These are phyloP conservation scores for Stemphylium lycopersici DNA, from an alignment of 2,329 filamentous ascomycete genomes.

Conservation along the genomic window DNA sequence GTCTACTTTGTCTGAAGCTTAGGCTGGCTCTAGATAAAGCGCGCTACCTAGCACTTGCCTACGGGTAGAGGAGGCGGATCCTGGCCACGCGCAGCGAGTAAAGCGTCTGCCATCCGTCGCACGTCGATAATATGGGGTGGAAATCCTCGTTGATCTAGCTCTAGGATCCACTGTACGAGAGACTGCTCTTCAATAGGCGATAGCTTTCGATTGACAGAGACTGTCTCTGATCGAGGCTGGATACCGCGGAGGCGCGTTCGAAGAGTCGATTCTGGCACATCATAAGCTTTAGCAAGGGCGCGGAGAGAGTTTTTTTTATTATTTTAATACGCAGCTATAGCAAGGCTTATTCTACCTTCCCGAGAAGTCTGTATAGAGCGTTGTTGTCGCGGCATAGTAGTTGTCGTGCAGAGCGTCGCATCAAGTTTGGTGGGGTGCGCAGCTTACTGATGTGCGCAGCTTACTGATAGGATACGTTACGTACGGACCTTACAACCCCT, in stretches of 20 bases:
- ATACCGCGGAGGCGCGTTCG: background rate
- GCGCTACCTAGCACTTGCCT: conserved; percentile 12
- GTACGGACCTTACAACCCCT: too few relatives aligned
- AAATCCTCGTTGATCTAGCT: background rate
- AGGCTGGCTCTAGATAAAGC: conserved; percentile 12
- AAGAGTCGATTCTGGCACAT: background rate
- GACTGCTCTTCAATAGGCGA: conserved; percentile 9
- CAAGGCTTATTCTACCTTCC: background rate
- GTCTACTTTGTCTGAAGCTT: conserved; percentile 18
- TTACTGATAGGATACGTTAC: too few relatives aligned
- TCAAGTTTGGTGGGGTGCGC: too few relatives aligned
- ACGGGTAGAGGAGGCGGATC: conserved; percentile 1
- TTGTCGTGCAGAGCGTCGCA: too few relatives aligned
- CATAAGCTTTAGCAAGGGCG: background rate
- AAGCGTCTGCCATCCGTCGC: too few relatives aligned
- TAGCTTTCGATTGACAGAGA: conserved; percentile 10
- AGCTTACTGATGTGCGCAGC: too few relatives aligned
- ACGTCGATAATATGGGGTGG: too few relatives aligned
- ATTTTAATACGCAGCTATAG: background rate
- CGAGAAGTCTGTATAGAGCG: too few relatives aligned
- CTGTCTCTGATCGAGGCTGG: too few relatives aligned
- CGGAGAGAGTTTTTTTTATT: background rate
- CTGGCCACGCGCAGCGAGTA: too few relatives aligned
- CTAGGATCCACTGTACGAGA: conserved; percentile 17
- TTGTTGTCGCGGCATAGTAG: too few relatives aligned